These are phyloP conservation scores for Sclerotinia trifoliorum DNA, from an alignment of 2,329 filamentous ascomycete genomes.

Conservation along the genomic window DNA sequence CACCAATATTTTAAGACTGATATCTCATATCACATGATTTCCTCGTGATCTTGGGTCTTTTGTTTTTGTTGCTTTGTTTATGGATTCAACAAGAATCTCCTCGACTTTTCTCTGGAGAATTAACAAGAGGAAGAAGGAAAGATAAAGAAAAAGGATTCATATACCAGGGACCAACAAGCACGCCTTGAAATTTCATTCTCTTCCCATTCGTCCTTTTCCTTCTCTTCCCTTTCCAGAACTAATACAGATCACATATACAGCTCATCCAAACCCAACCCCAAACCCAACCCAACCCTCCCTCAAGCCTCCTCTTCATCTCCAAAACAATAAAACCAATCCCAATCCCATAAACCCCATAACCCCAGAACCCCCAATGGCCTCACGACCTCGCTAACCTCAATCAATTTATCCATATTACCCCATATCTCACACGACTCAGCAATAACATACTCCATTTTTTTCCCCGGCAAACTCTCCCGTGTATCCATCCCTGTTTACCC, in stretches of 20 bases:
- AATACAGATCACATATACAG: neutral
- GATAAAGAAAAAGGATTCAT: too few species aligned
- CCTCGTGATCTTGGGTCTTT: neutral
- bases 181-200: too few species aligned
- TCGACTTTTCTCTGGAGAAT: too few species aligned
- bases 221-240: neutral
- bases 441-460: neutral
- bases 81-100: neutral
- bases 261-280: neutral
- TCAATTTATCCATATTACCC: conserved; percentile 6
- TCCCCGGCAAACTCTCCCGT: neutral
- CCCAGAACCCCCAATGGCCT: neutral
- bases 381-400: neutral
- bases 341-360: neutral
- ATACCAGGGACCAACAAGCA: neutral
- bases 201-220: neutral
- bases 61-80: neutral
- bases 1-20: neutral
- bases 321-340: neutral
- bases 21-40: neutral
- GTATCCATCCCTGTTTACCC: conserved; percentile 16
- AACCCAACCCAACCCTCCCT: neutral
- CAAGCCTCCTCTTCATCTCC: neutral
- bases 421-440: neutral
- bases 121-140: neutral